A percentile compares a stretch with the other conserved stretches of the same genome.
Evolutionary conservation across 2,329 filamentous ascomycete species (phyloP).

Genomic region (Apiospora arundinis): DNA sequence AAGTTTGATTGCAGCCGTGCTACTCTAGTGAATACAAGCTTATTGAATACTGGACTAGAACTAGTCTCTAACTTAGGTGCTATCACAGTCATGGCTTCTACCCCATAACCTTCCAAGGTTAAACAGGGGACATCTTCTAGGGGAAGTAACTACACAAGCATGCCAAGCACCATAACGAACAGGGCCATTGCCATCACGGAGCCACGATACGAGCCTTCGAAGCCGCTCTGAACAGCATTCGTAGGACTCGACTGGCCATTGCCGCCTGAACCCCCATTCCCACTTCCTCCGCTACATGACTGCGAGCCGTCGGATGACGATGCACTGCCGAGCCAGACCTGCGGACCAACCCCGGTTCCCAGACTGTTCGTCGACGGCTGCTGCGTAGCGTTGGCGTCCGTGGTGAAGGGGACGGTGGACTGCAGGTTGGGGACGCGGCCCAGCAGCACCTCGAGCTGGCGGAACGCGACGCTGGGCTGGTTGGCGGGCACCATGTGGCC

Average conservation of each 20-base stretch:
- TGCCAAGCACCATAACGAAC: neutral
- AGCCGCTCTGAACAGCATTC: neutral
- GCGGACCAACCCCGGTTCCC: neutral
- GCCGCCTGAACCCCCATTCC: neutral
- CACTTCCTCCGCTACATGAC: neutral
- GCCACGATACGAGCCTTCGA: neutral
- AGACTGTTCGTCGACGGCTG: neutral
- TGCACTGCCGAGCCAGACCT: neutral
- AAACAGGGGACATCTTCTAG: too few relatives aligned
- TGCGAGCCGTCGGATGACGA: neutral
- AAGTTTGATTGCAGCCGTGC: too few relatives aligned
- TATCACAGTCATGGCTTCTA: too few relatives aligned
- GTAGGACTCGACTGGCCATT: neutral
- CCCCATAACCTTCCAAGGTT: too few relatives aligned
- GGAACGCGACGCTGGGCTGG: conserved; percentile 69
- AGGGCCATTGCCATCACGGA: neutral
- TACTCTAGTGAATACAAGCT: too few relatives aligned
- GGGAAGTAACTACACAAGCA: too few relatives aligned
- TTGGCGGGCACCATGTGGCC: conserved; percentile 77
- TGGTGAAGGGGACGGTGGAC: conserved; percentile 36
- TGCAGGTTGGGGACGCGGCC: conserved; percentile 63
- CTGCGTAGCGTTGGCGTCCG: conserved; percentile 35
- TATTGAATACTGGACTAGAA: too few relatives aligned
- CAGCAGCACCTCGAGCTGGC: conserved; percentile 77
- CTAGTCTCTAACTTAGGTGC: too few relatives aligned